These are phyloP conservation scores for Steccherinum ochraceum DNA, from an alignment of 768 basidiomycete genomes.

Conservation along the genomic window DNA sequence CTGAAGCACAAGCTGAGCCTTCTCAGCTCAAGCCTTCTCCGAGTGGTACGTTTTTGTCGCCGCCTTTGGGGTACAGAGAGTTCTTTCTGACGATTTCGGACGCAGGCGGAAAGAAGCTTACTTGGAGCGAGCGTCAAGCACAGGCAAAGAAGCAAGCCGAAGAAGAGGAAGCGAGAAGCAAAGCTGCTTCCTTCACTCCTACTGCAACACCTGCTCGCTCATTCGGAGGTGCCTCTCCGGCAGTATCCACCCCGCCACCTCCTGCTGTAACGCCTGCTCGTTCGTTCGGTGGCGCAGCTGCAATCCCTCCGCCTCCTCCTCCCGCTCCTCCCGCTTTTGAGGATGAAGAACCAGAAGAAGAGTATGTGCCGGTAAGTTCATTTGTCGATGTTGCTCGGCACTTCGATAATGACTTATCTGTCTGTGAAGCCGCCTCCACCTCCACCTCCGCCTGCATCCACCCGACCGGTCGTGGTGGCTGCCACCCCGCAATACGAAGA, in stretches of 20 bases:
- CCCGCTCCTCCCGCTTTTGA: slow-evolving; percentile 4
- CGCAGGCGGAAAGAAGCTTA: slow-evolving; percentile 64
- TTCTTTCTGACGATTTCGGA: not conserved
- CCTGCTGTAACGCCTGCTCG: slow-evolving; percentile 33
- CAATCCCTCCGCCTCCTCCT: slow-evolving; percentile 8
- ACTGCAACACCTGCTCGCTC: slow-evolving; percentile 1
- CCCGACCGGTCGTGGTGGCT: slow-evolving; percentile 5
- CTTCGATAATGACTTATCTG: not conserved
- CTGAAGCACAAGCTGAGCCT: slow-evolving; percentile 34
- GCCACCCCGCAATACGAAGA: too few species aligned
- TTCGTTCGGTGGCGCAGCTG: slow-evolving; percentile 35
- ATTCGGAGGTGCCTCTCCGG: slow-evolving; percentile 4
- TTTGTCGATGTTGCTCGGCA: not conserved
- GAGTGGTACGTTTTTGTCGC: not conserved
- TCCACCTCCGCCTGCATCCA: slow-evolving; percentile 12
- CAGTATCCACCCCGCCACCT: slow-evolving; percentile 23
- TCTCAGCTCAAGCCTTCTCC: slow-evolving; percentile 17
- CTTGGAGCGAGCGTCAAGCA: slow-evolving; percentile 92
- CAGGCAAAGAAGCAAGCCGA: slow-evolving; percentile 82
- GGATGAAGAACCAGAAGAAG: slow-evolving; percentile 25
- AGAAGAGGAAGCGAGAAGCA: slow-evolving; percentile 68
- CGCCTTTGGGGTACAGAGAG: not conserved
- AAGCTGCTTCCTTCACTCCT: slow-evolving; percentile 42
- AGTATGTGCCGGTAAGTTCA: slow-evolving; percentile 10
- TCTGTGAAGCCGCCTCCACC: slow-evolving; percentile 15